Conservation (phyloP, 2,329 filamentous ascomycete species). For the Huntiella savannae region DNA sequence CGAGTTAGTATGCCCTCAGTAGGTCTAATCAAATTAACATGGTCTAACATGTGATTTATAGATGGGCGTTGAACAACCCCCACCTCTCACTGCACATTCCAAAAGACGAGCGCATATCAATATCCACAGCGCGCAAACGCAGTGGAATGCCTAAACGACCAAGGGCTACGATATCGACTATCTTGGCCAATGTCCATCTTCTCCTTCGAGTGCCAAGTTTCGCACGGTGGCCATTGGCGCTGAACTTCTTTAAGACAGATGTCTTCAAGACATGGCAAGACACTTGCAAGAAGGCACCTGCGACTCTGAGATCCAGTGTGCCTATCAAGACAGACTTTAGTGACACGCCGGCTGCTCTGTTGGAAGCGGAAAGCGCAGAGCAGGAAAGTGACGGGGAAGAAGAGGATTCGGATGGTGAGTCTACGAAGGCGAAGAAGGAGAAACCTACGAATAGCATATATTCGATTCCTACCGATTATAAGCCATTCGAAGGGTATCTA, state of each 20-base stretch:
- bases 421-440: not conserved
- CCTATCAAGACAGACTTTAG: constrained; percentile 38
- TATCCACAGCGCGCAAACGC: constrained; percentile 30
- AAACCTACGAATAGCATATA: constrained; percentile 28
- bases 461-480: constrained; percentile 35
- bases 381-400: not conserved
- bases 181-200: constrained; percentile 64
- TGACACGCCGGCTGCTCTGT: constrained; percentile 13
- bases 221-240: constrained; percentile 56
- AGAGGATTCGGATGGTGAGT: not conserved
- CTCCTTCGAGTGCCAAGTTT: constrained; percentile 68
- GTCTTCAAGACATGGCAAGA: constrained; percentile 49
- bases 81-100: constrained; percentile 65
- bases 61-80: constrained; percentile 84
- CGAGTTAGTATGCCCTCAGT: constrained; percentile 39
- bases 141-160: constrained; percentile 39
- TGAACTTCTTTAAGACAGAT: constrained; percentile 61
- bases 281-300: constrained; percentile 31
- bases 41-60: constrained; percentile 18
- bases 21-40: not conserved
- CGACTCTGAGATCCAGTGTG: constrained; percentile 28
- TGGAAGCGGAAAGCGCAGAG: not conserved
- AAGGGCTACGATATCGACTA: constrained; percentile 40
- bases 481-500: constrained; percentile 31
- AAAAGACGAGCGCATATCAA: constrained; percentile 36